phyloP scores from a whole-genome alignment of 2,329 filamentous ascomycete genomes.

The Basipetospora chlamydospora region DNA sequence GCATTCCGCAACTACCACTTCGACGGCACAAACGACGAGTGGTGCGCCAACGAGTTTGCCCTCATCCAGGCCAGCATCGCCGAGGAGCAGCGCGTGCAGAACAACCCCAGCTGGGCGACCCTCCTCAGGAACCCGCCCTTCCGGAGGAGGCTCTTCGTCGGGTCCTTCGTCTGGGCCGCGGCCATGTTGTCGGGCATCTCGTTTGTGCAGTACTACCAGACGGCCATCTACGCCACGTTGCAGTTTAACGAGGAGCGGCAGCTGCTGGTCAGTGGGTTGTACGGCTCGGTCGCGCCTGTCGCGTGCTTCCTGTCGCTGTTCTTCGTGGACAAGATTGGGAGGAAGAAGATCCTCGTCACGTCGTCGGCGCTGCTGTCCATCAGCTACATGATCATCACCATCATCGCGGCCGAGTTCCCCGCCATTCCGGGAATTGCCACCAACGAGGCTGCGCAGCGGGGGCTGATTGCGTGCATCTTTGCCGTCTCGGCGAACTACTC shows the following conservation, averaged over 20 bases:
- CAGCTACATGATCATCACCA: conserved; percentile 23
- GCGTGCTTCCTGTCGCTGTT: conserved; percentile 22
- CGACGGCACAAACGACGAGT: conserved; percentile 31
- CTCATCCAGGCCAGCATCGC: conserved; percentile 21
- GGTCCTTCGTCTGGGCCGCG: conserved; percentile 24
- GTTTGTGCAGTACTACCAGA: conserved; percentile 28
- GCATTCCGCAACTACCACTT: conserved; percentile 36
- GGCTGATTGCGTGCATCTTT: conserved; percentile 25
- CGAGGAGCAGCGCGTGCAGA: conserved; percentile 16
- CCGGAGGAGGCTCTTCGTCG: conserved; percentile 22
- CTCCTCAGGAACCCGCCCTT: conserved; percentile 19
- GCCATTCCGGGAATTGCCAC: conserved; percentile 20
- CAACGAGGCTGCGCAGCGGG: conserved; percentile 21
- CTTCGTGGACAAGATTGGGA: conserved; percentile 22
- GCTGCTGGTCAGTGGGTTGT: conserved; percentile 23
- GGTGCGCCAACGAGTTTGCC: conserved; percentile 20
- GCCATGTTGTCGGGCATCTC: conserved; percentile 26
- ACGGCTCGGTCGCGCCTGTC: conserved; percentile 21
- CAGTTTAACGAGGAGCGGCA: conserved; percentile 21
- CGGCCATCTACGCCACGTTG: conserved; percentile 24
- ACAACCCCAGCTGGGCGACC: conserved; percentile 17
- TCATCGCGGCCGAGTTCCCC: conserved; percentile 21
- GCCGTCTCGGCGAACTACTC: conserved; percentile 23
- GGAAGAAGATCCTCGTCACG: conserved; percentile 21
- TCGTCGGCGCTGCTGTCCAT: conserved; percentile 21